Base-by-base conservation (phyloP, 2,329 filamentous ascomycete genomes). In the Ophiognomonia clavigignenti-juglandacearum region DNA sequence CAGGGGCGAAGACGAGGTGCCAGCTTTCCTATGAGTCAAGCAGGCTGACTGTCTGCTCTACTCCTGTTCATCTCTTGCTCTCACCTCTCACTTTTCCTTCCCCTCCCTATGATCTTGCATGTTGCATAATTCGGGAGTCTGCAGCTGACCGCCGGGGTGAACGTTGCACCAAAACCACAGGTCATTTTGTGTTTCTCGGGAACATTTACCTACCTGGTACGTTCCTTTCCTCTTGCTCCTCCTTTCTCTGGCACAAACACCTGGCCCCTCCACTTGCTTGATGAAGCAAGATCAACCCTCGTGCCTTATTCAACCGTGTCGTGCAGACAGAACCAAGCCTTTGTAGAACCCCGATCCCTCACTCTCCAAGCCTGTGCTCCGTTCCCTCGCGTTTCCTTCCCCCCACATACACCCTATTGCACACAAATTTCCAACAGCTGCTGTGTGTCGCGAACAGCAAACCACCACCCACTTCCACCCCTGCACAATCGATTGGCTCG, bases 121-220 rank as follows among this genome's bases (percentile, higher is more conserved):
- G 57, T 60, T 58, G 61, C 61, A 63, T 60, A 57, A 59, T 47
- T 48, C 14, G 31, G 31, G 31, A 50, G 58, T 53, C 56, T 63
- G 61, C 53, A 54, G 56, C 56, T 61, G 61, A 63, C 60, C 57
- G 55, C 52, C 54, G 56, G n/a, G 34, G 44, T 41, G 53, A 19
- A n/a, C 39, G 10, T 59, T 55, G 46, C 54, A 23, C 11, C 14
- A 39, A n/a, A 23, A 39, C 56, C 59, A 58, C 88, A 86, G 43
- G 84, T 80, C 45, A 77, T 95, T 51, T 77, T 95, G 48, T 81
- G 86, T 24, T 96, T 88, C 66, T 84, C 81, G 47, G 88, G 89
- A 43, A 81, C 95, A 55, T 96, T 95, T 65, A 95, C 89, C 11
- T 96, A 95, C 68, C 71, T 95, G 54, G 88, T 92, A 64, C 68